Percentiles rank a stretch among this genome's conserved stretches.
Conservation (phyloP, 2,329 filamentous ascomycete species). For the Penicillium sp. region DNA sequence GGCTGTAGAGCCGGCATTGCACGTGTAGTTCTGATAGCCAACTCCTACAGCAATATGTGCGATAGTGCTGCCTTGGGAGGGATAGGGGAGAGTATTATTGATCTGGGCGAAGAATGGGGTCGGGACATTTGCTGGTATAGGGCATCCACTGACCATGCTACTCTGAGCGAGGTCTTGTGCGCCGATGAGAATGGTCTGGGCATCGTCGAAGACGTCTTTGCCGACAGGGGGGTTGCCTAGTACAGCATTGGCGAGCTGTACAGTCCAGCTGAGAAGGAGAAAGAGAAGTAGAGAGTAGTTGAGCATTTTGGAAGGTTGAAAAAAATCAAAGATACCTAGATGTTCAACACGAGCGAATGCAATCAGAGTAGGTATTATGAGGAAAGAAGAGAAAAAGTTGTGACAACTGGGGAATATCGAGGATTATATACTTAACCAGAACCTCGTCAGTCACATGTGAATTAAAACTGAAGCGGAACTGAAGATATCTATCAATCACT, state of each 20-base stretch:
- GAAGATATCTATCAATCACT: no score
- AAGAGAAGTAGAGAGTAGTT: neutral
- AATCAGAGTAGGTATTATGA: neutral
- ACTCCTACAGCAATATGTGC: constrained; percentile 44
- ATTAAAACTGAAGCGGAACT: no score
- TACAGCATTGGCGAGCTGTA: neutral
- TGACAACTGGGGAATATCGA: neutral
- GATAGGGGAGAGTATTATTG: constrained; percentile 22
- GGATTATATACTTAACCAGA: neutral
- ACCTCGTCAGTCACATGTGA: no score
- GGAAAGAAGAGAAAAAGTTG: neutral
- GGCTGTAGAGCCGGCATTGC: constrained; percentile 25
- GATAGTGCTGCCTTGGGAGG: constrained; percentile 31
- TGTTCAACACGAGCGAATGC: neutral
- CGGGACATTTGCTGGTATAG: neutral
- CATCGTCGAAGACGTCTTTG: neutral
- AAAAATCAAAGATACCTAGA: constrained; percentile 13
- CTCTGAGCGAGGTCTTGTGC: no score
- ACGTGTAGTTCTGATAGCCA: constrained; percentile 52
- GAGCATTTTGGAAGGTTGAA: constrained; percentile 13
- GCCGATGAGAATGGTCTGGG: neutral
- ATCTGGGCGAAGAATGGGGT: constrained; percentile 21
- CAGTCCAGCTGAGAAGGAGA: neutral
- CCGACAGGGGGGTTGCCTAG: neutral
- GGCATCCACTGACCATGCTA: no score